Evolutionary conservation across 495 filamentous ascomycete species (phyloP).

Genomic region (Cairneyella variabilis): DNA sequence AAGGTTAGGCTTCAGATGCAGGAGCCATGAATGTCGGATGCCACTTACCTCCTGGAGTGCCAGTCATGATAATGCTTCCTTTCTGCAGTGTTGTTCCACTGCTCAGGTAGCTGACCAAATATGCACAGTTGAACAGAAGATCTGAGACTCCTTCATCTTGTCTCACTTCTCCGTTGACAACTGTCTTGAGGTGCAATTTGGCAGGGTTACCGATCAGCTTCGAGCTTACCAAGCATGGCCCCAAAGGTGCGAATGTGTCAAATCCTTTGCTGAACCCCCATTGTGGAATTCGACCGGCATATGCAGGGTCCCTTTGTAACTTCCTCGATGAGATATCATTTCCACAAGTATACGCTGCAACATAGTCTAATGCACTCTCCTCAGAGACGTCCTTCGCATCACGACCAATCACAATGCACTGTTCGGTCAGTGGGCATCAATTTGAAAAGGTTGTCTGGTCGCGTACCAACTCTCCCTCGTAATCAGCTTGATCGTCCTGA

Average conservation of each 20-base stretch:
- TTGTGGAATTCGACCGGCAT: constrained; percentile 26
- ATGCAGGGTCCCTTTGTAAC: constrained; percentile 39
- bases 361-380: constrained; percentile 38
- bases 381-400: constrained; percentile 43
- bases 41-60: constrained; percentile 29
- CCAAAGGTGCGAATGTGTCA: constrained; percentile 29
- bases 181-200: constrained; percentile 32
- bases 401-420: constrained; percentile 37
- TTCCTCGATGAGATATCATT: constrained; percentile 49
- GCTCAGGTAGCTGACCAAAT: constrained; percentile 18
- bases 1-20: no score
- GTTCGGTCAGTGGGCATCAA: not conserved
- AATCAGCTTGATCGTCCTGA: constrained; percentile 47
- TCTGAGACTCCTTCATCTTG: constrained; percentile 35
- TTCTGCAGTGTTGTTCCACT: constrained; percentile 23
- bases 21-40: no score
- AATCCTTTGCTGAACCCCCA: constrained; percentile 28
- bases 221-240: constrained; percentile 34
- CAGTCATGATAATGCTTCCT: constrained; percentile 29
- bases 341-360: constrained; percentile 44
- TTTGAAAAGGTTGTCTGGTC: not conserved
- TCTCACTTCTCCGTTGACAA: constrained; percentile 37
- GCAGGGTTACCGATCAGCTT: constrained; percentile 11
- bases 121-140: constrained; percentile 31
- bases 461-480: constrained; percentile 48